Base-by-base conservation (phyloP, 495 filamentous ascomycete species). In the Neurospora tetraspora region DNA sequence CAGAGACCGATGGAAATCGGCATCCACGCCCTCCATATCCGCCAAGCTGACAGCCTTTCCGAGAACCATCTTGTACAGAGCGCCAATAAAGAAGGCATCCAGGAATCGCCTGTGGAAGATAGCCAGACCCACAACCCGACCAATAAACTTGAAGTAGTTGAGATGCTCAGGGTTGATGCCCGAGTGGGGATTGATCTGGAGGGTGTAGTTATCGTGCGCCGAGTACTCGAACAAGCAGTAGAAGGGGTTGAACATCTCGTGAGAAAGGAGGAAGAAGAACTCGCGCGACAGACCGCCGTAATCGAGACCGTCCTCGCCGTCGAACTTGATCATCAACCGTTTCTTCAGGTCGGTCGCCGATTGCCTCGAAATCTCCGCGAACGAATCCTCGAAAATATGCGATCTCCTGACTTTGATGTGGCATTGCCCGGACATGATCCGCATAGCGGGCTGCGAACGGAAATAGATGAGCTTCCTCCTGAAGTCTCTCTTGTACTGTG, bases 201-300 rank as follows among this genome's bases (percentile, higher is more conserved):
- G 91, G 71, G 96, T 99, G 85, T 99, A 99, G 85, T 99, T 99
- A 89, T 99, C 96, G 85, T 99, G 96, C 38, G 96, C 96, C 74
- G 96, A 98, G 81, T 99, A 99, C 84, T 99, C 96, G 85, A 99
- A 99, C 65, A 99, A 87, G 83, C 96, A 99, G 85, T 99, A 99
- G 85, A 99, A 99, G 71, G 96, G 96, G 82, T 99, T 99, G 84
- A 99, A 99, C 96, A 99, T 99, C 86, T 99, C 96, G 83, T 99
- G 96, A n/a, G 96, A 98, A 47, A 99, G 89, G 72, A 99, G 87
- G 90, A 98, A 99, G 88, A 99, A 99, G 86, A 98, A 99, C 83
- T 99, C 96, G 88, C 96, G 91, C 27, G 96, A 99, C 53, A 99
- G 89, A 86, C 96, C 96, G 81, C 96, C 96, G 81, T 99, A 99